Evolutionary conservation across 805 yeast species (phyloP).

Genomic region (Naumovozyma baii): DNA sequence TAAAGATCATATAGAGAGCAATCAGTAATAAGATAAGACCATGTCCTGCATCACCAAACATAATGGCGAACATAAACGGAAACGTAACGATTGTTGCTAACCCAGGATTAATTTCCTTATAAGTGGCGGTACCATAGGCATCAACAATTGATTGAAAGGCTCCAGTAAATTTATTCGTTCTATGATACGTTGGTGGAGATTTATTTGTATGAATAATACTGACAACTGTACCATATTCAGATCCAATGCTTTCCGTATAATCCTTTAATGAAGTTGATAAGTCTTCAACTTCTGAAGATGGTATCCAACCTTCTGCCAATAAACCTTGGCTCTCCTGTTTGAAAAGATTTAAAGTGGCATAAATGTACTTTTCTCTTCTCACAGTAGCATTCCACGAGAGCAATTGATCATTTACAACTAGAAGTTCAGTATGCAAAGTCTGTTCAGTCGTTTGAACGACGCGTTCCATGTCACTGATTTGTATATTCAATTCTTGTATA

Average conservation of each 20-base stretch:
- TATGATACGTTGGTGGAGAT: constrained; percentile 90
- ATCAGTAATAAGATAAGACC: constrained; percentile 75
- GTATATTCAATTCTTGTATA: constrained; percentile 35
- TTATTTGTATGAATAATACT: constrained; percentile 61
- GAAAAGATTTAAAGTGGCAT: constrained; percentile 64
- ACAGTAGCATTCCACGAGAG: constrained; percentile 62
- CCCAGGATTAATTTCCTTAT: constrained; percentile 94
- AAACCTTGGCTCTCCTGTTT: constrained; percentile 78
- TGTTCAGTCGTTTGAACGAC: constrained; percentile 56
- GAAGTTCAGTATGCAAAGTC: constrained; percentile 67
- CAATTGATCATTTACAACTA: constrained; percentile 65
- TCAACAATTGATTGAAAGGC: constrained; percentile 93
- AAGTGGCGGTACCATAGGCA: constrained; percentile 88
- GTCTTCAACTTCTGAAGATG: constrained; percentile 60
- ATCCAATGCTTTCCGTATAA: constrained; percentile 24
- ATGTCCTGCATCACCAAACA: constrained; percentile 98
- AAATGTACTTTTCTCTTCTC: constrained; percentile 76
- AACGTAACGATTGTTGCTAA: constrained; percentile 89
- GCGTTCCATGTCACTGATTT: constrained; percentile 46
- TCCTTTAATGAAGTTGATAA: constrained; percentile 60
- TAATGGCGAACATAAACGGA: constrained; percentile 97
- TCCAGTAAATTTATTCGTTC: constrained; percentile 86
- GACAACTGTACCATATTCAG: constrained; percentile 45
- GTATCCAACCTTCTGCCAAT: constrained; percentile 96
- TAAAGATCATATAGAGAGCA: constrained; percentile 58